Percentiles rank a stretch among this genome's conserved stretches.
phyloP scores from a whole-genome alignment of 495 filamentous ascomycete species.

The Neurospora sp. region DNA sequence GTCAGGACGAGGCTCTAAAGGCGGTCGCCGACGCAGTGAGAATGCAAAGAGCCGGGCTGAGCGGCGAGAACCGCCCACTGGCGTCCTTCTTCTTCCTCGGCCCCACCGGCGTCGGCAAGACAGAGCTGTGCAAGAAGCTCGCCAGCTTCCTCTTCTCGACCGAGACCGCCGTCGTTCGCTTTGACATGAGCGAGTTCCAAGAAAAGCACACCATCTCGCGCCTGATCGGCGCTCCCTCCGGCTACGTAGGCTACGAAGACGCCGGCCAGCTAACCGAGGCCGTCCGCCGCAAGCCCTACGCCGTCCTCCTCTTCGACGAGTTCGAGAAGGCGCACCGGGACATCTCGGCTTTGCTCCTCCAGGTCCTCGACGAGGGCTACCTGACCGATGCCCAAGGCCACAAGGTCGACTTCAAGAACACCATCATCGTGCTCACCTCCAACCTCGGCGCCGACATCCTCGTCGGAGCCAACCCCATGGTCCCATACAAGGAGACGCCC shows the following conservation, averaged over 20 bases:
- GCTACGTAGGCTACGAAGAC: conserved; percentile 95
- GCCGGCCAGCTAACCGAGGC: conserved; percentile 95
- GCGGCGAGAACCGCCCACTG: conserved; percentile 80
- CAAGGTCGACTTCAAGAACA: conserved; percentile 92
- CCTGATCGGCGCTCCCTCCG: conserved; percentile 84
- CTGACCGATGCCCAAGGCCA: conserved; percentile 92
- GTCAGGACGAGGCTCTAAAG: conserved; percentile 86
- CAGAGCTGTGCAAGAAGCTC: conserved; percentile 93
- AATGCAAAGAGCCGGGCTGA: conserved; percentile 87
- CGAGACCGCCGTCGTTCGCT: conserved; percentile 72
- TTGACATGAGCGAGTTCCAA: conserved; percentile 97
- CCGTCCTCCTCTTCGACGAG: conserved; percentile 89
- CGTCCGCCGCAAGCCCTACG: conserved; percentile 89
- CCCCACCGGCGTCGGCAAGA: conserved; percentile 94
- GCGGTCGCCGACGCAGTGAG: conserved; percentile 89
- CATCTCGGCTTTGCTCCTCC: conserved; percentile 85
- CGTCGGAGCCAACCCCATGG: conserved; percentile 45
- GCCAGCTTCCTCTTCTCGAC: conserved; percentile 88
- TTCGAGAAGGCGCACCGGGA: conserved; percentile 97
- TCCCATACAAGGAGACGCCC: conserved; percentile 47
- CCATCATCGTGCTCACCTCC: conserved; percentile 89
- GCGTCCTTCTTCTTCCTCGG: conserved; percentile 97
- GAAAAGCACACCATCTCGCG: conserved; percentile 94
- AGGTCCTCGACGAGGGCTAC: conserved; percentile 94
- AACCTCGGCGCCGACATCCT: conserved; percentile 79